Conservation (phyloP, 2,329 filamentous ascomycete species). For the Paraphaeosphaeria sporulosa region DNA sequence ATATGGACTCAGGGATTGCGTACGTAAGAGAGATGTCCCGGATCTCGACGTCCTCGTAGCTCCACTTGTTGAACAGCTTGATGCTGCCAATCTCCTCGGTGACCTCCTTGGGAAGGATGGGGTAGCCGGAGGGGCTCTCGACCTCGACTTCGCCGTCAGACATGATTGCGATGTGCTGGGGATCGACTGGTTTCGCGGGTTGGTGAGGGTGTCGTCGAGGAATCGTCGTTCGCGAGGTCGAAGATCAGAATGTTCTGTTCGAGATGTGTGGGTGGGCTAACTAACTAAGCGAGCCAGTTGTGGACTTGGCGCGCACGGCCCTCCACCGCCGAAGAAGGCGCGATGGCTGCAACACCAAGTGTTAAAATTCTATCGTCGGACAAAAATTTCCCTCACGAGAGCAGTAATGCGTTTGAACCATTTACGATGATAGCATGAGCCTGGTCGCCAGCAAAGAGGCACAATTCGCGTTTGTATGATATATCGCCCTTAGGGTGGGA, state of each 20-base stretch:
- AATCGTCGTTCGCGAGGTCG: conserved; percentile 33
- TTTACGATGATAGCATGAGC: no score
- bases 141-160: conserved; percentile 98
- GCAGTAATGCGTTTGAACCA: not conserved
- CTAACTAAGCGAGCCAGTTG: conserved; percentile 10
- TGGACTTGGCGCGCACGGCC: conserved; percentile 28
- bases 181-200: conserved; percentile 33
- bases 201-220: conserved; percentile 36
- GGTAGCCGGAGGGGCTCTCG: conserved; percentile 76
- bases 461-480: no score
- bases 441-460: no score
- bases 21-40: conserved; percentile 99
- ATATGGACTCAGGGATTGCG: conserved; percentile 50
- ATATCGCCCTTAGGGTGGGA: no score
- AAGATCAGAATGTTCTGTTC: conserved; percentile 19
- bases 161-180: conserved; percentile 62
- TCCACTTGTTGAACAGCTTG: conserved; percentile 99
- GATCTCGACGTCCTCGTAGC: conserved; percentile 99
- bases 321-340: not conserved
- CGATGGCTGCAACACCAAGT: not conserved
- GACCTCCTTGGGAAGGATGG: conserved; percentile 92
- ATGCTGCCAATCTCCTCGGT: conserved; percentile 86
- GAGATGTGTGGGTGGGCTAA: conserved; percentile 11
- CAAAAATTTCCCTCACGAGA: not conserved
- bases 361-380: not conserved